These are phyloP conservation scores for Phytopythium vexans DNA, from an alignment of 352 stramenopile species.

Conservation along the genomic window DNA sequence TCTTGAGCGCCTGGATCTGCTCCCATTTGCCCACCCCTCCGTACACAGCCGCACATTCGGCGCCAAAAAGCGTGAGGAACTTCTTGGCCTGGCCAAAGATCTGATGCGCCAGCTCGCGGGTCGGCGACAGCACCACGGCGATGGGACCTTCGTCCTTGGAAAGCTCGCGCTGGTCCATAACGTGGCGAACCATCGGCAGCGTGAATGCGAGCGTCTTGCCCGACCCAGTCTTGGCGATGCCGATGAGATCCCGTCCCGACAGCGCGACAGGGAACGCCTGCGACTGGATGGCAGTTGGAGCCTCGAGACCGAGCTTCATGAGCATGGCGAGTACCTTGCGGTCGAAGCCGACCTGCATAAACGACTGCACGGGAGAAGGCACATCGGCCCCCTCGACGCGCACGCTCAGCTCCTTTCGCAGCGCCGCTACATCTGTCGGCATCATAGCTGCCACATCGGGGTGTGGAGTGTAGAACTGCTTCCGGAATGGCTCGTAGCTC, in stretches of 20 bases:
- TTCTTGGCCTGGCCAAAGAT: constrained; percentile 85
- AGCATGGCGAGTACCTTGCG: constrained; percentile 61
- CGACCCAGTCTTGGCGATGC: constrained; percentile 94
- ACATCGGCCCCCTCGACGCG: constrained; percentile 33
- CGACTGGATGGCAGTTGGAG: constrained; percentile 76
- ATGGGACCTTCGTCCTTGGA: constrained; percentile 73
- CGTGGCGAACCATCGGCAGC: constrained; percentile 90
- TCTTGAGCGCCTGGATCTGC: constrained; percentile 71
- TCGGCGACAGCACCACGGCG: constrained; percentile 75
- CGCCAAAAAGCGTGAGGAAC: constrained; percentile 65
- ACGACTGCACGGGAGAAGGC: constrained; percentile 66
- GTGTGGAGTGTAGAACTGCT: constrained; percentile 66
- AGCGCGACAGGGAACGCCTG: constrained; percentile 83
- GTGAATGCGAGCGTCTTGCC: constrained; percentile 98
- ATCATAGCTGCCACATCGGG: constrained; percentile 34
- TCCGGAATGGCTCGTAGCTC: constrained; percentile 81
- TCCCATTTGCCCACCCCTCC: constrained; percentile 84
- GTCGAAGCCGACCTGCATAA: constrained; percentile 70
- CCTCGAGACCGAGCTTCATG: constrained; percentile 69
- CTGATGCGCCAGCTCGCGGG: constrained; percentile 80
- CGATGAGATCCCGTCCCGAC: constrained; percentile 74
- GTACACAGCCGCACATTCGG: constrained; percentile 74
- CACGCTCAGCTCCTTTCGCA: constrained; percentile 49
- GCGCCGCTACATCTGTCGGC: constrained; percentile 25
- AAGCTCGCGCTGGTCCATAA: constrained; percentile 86